Percentiles rank a stretch among this genome's conserved stretches.
These are phyloP conservation scores for Sphenostylis stenocarpa DNA, from an alignment of 306 rosid genomes.

Conservation along the genomic window DNA sequence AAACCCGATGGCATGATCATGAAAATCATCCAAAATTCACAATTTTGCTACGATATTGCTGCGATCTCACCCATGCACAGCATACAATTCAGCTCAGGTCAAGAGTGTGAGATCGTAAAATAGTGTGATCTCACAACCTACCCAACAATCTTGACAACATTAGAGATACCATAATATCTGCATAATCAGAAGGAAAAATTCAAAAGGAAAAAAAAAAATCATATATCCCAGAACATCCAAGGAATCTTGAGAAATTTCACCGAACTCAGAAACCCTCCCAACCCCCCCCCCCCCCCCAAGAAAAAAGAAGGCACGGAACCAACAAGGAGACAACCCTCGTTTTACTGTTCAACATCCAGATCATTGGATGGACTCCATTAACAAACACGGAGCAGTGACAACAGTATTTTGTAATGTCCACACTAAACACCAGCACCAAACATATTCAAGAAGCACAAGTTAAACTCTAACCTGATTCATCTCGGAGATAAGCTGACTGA, in stretches of 20 bases:
- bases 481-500: constrained; percentile 95
- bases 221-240: background rate
- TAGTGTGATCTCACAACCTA: background rate
- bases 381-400: background rate
- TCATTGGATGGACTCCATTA: constrained; percentile 5
- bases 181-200: background rate
- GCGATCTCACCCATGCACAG: background rate
- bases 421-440: constrained; percentile 16
- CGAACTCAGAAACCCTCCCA: too few species aligned
- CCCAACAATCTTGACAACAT: background rate
- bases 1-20: background rate
- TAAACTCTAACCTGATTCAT: constrained; percentile 88
- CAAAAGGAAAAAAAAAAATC: background rate
- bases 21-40: background rate
- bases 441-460: constrained; percentile 5
- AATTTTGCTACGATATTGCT: background rate
- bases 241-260: background rate
- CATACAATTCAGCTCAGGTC: background rate
- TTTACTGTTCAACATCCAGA: background rate
- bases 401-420: background rate
- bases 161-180: background rate
- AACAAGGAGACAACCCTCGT: too few species aligned
- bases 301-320: too few species aligned
- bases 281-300: too few species aligned
- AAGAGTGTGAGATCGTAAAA: background rate